Conservation (phyloP, 164 flowering plant genomes). For the Hamamelis virginiana region DNA sequence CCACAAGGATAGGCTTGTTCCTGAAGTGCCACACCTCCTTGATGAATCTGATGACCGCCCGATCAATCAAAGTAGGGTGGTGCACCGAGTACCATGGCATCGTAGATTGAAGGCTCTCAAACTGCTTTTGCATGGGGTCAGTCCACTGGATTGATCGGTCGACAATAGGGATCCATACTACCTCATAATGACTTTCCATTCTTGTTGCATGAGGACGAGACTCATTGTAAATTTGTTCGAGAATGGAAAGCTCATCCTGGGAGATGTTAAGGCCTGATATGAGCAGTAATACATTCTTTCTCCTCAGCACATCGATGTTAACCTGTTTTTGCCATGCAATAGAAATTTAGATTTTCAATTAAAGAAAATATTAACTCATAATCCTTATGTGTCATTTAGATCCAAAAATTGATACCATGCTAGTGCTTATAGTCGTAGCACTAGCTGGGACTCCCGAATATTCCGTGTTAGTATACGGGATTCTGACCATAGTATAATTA, state of each 20-base stretch:
- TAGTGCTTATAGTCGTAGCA: too few species aligned
- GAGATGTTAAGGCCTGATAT: constrained; percentile 45
- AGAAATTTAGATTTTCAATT: too few species aligned
- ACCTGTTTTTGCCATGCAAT: constrained; percentile 24
- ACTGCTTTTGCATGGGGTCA: constrained; percentile 18
- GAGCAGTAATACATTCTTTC: constrained; percentile 45
- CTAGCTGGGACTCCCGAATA: too few species aligned
- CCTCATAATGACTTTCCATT: constrained; percentile 29
- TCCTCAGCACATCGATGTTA: constrained; percentile 36
- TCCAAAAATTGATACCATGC: too few species aligned
- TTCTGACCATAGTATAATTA: too few species aligned
- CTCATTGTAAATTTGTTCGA: constrained; percentile 41
- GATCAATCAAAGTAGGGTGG: constrained; percentile 31
- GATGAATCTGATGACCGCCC: constrained; percentile 34
- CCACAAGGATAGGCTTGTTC: constrained; percentile 50
- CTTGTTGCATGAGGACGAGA: constrained; percentile 20
- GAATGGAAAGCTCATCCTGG: constrained; percentile 35
- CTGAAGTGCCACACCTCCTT: constrained; percentile 46
- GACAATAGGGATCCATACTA: constrained; percentile 53
- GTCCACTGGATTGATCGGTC: constrained; percentile 23
- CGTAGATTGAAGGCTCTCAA: constrained; percentile 25
- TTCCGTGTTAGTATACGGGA: too few species aligned
- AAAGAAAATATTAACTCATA: too few species aligned
- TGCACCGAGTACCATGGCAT: constrained; percentile 60
- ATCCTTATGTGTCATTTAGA: too few species aligned